Conservation (phyloP, 163 green algal genomes). For the Picocystis sp. region DNA sequence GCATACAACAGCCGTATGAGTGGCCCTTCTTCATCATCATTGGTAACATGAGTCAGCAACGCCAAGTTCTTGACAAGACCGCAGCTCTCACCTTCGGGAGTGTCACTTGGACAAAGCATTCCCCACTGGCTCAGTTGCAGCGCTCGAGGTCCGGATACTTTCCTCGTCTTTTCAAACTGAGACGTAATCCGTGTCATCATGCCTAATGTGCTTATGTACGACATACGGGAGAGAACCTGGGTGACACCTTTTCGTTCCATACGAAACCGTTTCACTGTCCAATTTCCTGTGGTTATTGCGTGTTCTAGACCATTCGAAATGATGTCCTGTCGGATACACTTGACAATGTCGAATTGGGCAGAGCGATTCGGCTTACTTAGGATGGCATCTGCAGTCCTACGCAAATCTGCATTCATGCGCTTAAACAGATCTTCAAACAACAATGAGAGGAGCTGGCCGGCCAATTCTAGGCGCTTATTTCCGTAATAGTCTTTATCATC, state of each 20-base stretch:
- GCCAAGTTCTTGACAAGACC: constrained; percentile 98
- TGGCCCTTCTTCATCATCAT: constrained; percentile 72
- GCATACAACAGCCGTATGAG: constrained; percentile 44
- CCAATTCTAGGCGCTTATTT: constrained; percentile 97
- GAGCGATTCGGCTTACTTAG: constrained; percentile 70
- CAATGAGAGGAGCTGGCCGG: constrained; percentile 81
- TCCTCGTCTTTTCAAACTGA: constrained; percentile 98
- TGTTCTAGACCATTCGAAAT: constrained; percentile 88
- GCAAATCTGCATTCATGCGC: constrained; percentile 79
- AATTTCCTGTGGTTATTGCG: constrained; percentile 87
- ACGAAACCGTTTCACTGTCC: constrained; percentile 93
- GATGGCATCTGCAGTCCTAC: constrained; percentile 61
- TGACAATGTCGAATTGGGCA: constrained; percentile 79
- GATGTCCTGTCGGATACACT: constrained; percentile 77
- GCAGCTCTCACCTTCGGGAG: constrained; percentile 87
- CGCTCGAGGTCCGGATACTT: constrained; percentile 72
- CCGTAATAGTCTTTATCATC: constrained; percentile 98
- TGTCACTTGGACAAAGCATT: constrained; percentile 95
- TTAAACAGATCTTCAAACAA: constrained; percentile 99
- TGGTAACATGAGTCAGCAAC: constrained; percentile 98
- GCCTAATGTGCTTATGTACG: constrained; percentile 78
- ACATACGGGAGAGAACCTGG: constrained; percentile 86
- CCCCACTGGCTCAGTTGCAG: constrained; percentile 96
- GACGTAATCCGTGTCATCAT: constrained; percentile 98
- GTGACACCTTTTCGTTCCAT: constrained; percentile 98